Conservation (phyloP, 2,329 filamentous ascomycete species). For the Coleophoma crateriformis region DNA sequence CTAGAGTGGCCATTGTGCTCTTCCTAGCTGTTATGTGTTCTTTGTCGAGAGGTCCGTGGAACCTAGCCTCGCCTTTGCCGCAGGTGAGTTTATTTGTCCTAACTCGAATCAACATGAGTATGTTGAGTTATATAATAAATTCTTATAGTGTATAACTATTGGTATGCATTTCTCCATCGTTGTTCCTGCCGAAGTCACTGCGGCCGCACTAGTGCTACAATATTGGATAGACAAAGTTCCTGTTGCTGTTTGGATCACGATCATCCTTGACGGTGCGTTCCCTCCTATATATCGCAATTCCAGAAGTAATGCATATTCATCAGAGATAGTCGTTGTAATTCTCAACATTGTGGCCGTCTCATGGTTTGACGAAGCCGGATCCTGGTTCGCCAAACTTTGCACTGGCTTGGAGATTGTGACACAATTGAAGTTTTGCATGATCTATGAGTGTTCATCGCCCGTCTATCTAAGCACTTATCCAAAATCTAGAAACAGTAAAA, state of each 20-base stretch:
- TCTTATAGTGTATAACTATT: constrained; percentile 19
- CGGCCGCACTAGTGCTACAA: constrained; percentile 51
- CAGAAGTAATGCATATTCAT: constrained; percentile 55
- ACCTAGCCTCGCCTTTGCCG: constrained; percentile 13
- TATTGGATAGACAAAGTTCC: constrained; percentile 41
- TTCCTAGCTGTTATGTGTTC: too few relatives aligned
- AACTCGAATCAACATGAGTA: too few relatives aligned
- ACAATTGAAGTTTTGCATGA: too few relatives aligned
- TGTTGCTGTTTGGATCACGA: constrained; percentile 26
- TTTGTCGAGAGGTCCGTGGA: constrained; percentile 51
- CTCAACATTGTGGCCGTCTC: constrained; percentile 53
- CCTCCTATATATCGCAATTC: too few relatives aligned
- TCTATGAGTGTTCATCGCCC: too few relatives aligned
- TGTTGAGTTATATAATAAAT: too few relatives aligned
- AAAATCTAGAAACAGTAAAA: too few relatives aligned
- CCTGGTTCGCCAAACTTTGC: too few relatives aligned
- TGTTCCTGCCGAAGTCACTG: constrained; percentile 51
- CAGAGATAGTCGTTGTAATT: constrained; percentile 43
- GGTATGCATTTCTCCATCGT: constrained; percentile 55
- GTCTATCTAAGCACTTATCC: too few relatives aligned
- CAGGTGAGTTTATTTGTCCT: neutral
- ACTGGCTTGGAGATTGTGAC: too few relatives aligned
- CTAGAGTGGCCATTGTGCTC: too few relatives aligned
- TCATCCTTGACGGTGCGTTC: constrained; percentile 26
- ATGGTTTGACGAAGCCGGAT: constrained; percentile 35